Evolutionary conservation across 208 protist species (phyloP), one percentile per base, ranked within the genome.

Genomic region (Lotmaria passim): DNA sequence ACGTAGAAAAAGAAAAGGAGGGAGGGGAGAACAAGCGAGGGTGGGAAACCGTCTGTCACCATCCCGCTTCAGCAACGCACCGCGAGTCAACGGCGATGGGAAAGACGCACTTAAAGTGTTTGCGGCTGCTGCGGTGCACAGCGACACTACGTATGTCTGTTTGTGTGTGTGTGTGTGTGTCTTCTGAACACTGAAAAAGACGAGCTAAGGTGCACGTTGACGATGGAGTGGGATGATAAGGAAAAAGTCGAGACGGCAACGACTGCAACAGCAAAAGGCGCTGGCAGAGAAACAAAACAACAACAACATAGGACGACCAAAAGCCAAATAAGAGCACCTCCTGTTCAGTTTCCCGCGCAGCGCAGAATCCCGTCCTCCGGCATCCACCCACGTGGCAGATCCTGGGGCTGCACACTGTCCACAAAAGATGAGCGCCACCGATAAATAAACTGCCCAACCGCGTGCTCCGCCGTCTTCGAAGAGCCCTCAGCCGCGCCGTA

Each of bases 371-470:
- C 85, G 38, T 87, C 85, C 57, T 87, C 81, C 46, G 78, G 63
- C 23, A 58, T n/a, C 85, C 85, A 90, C 3, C 81, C 81, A 5
- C 53, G 38, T 19, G 85, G 85, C 36, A 90, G 66, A 56, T 86
- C 72, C 50, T 63, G 62, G 10, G 85, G 85, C 17, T 72, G 58
- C 73, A 90, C 57, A 5, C 52, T 28, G 17, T 65, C 57, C n/a
- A 86, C 44, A 53, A 90, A 90, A 15, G 58, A 47, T 4, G 44
- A 61, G 10, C 85, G 74, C 85, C 85, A 90, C 43, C 79, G 85
- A 31, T 79, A 81, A 57, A 90, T 90, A 60, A 90, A 90, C 61
- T 86, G 75, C 6, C 85, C 85, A 2, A 87, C 58, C 23, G 84
- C 77, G 34, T 85, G 77, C 36, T 90, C 84, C 11, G 51, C 38